phyloP scores from a whole-genome alignment of 805 yeast species.

The Metschnikowia proteae region DNA sequence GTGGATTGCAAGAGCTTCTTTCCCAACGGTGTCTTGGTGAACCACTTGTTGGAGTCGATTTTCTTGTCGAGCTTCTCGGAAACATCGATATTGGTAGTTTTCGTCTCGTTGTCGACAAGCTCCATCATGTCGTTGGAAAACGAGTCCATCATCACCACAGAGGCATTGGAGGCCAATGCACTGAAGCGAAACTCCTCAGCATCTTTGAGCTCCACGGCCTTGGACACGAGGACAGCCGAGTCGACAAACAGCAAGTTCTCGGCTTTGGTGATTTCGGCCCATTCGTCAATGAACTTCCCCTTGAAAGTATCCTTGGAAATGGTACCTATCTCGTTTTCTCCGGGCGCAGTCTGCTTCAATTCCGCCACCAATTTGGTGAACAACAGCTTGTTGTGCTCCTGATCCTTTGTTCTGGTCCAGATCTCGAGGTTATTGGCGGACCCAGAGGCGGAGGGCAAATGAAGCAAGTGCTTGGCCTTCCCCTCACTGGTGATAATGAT shows the following conservation, averaged over 20 bases:
- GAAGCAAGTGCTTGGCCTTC: conserved; percentile 74
- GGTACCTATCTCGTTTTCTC: conserved; percentile 52
- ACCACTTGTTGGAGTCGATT: conserved; percentile 71
- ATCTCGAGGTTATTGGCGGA: conserved; percentile 44
- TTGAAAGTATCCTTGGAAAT: conserved; percentile 71
- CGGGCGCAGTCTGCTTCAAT: conserved; percentile 39
- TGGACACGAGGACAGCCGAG: conserved; percentile 48
- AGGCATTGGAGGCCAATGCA: conserved; percentile 69
- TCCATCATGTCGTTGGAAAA: conserved; percentile 86
- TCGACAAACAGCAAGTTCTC: conserved; percentile 42
- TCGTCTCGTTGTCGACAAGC: conserved; percentile 80
- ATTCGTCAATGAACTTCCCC: conserved; percentile 82
- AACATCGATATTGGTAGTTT: conserved; percentile 66
- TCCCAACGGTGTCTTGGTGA: conserved; percentile 48
- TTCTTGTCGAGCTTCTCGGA: conserved; percentile 75
- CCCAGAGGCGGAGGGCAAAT: conserved; percentile 39
- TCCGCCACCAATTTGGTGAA: conserved; percentile 55
- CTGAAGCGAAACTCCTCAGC: conserved; percentile 65
- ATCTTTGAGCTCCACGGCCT: conserved; percentile 70
- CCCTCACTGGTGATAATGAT: conserved; percentile 75
- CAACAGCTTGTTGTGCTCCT: conserved; percentile 64
- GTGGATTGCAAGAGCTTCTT: conserved; percentile 50
- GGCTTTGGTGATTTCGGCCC: conserved; percentile 48
- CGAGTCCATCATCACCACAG: conserved; percentile 72
- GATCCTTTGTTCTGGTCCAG: conserved; percentile 78